Evolutionary conservation across 129 eudicot species (phyloP), one percentile per base, ranked within the genome.

Genomic region (Flaveria ramosissima): DNA sequence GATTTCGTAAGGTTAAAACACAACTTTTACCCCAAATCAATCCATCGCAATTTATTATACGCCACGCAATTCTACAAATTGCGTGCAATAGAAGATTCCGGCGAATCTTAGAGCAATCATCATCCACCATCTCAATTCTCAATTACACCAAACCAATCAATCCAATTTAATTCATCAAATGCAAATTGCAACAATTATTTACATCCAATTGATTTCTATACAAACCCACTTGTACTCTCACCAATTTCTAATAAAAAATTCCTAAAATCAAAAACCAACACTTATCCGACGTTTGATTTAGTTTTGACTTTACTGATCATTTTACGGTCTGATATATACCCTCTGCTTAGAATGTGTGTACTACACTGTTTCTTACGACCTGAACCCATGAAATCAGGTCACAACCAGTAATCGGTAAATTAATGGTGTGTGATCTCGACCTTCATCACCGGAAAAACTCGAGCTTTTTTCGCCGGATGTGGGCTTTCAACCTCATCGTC

Each of bases 401-500:
- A 27, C 32, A 3, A 27, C 3, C 4, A 27, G 53, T 30, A 43
- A 51, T 72, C 19, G 0, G 27, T 7, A 32, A 13, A 46, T 53
- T 53, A 69, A 41, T 56, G 76, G 9, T 36, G 75, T 12, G 17
- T 10, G 42, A 60, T 24, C 66, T 10, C n/a, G 32, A 57, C 6
- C 15, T 57, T 23, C 32, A 3, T 9, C 8, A 83, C 77, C 27
- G 73, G 78, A n/a, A 79, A 56, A 27, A 77, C 81, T 0, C 93
- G 84, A 1, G 86, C 76, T n/a, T 80, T 84, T 83, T 92, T 92
- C 11, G 80, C 60, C 11, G 91, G 86, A 27, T 87, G 91, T 1
- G 88, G 88, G 27, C 88, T 84, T 56, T 87, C 86, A n/a, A 87
- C 88, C 72, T 84, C 91, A 3, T 87, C 83, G 4, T 83, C 85